Base-by-base conservation (phyloP, 140 eudicot species). In the Oenanthe javanica region DNA sequence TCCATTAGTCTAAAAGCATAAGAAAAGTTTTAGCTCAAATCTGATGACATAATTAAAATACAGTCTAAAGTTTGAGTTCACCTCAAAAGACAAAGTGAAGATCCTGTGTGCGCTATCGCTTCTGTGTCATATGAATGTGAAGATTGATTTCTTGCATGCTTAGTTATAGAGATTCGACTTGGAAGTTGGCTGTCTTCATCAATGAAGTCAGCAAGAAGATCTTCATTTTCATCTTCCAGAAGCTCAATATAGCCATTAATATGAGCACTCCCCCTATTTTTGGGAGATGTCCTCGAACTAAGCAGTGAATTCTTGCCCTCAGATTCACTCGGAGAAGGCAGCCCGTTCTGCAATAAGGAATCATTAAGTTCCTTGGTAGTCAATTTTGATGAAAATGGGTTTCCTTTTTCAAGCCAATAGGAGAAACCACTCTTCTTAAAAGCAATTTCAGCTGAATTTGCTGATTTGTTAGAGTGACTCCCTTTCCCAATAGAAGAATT, bases 111-210 rank as follows among this genome's bases (percentile, higher is more conserved):
- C 76, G 91, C 87, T 81, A 81, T 84, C 86, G 87, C 87, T 75
- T 88, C 97, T 57, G 81, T 89, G 79, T 66, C 83, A 80, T 81
- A 83, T 84, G 87, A 87, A 45, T 84, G 76, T 67, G 89, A 87
- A 75, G 96, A 94, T 46, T 74, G 81, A 74, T 81, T 88, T 79
- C 89, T 85, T 82, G 90, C 76, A 80, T 80, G 90, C 72, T 63
- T 84, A 45, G 91, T 88, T 66, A 76, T 89, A 50, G 95, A 84
- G 72, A 85, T 86, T 75, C 99, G 89, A 86, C 99, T 94, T 15
- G 99, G 99, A 46, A 92, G 93, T 86, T 94, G 99, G 81, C 99
- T 94, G 79, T 94, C 99, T 84, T 94, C 99, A 77, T 94, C 99
- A 82, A 94, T 94, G 83, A 94, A 94, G 90, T 94, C 99, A 23